phyloP scores from a whole-genome alignment of 192 early-diverging fungal species.

The Geosiphon pyriformis region DNA sequence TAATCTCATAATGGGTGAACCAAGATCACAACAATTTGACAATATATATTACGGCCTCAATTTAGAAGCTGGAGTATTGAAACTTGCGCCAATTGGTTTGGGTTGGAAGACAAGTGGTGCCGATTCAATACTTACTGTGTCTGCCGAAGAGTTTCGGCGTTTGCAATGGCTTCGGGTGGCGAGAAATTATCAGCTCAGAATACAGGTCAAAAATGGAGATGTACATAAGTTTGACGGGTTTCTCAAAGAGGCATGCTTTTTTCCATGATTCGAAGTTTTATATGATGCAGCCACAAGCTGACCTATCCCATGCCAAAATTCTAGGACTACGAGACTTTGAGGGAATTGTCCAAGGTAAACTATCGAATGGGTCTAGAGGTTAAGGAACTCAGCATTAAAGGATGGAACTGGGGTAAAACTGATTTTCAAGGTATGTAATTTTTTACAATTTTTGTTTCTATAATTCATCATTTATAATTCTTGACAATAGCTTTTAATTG shows the following conservation, averaged over 20 bases:
- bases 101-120: conserved; percentile 67
- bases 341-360: conserved; percentile 58
- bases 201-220: conserved; percentile 67
- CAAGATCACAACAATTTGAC: conserved; percentile 46
- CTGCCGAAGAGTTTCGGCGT: conserved; percentile 63
- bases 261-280: neutral
- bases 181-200: conserved; percentile 75
- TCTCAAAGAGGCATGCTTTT: conserved; percentile 50
- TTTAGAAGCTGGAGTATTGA: conserved; percentile 40
- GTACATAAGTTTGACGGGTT: conserved; percentile 91
- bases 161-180: conserved; percentile 80
- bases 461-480: too few species aligned
- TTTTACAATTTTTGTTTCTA: too few species aligned
- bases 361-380: conserved; percentile 74
- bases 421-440: conserved; percentile 67
- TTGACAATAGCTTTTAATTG: too few species aligned
- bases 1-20: conserved; percentile 41
- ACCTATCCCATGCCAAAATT: too few species aligned
- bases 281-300: too few species aligned
- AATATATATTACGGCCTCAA: conserved; percentile 46
- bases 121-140: conserved; percentile 49
- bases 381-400: conserved; percentile 82
- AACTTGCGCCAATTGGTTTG: conserved; percentile 53
- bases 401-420: conserved; percentile 96
- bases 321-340: conserved; percentile 84